Conservation (phyloP, 1,284 basidiomycete species). For the Rhodotorula mucilaginosa region DNA sequence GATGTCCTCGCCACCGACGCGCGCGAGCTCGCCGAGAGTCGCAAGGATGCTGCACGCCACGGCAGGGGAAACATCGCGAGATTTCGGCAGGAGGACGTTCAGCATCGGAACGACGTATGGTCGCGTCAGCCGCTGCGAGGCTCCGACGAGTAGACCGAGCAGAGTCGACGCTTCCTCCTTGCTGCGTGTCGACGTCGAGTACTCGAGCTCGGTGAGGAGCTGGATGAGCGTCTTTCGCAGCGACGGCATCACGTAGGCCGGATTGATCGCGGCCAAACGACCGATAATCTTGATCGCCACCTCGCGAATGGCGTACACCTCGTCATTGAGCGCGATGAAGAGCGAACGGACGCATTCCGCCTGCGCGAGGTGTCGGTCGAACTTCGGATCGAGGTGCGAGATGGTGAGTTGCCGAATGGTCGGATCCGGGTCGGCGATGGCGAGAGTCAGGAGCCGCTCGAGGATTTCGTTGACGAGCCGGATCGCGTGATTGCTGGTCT, state of each 20-base stretch:
- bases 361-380: conserved; percentile 97
- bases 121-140: conserved; percentile 90
- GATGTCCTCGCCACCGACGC: conserved; percentile 91
- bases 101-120: conserved; percentile 97
- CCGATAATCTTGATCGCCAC: conserved; percentile 90
- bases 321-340: conserved; percentile 97
- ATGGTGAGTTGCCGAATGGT: conserved; percentile 85
- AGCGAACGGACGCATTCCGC: conserved; percentile 95
- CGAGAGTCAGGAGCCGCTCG: conserved; percentile 93
- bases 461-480: conserved; percentile 97
- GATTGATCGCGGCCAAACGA: conserved; percentile 90
- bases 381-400: conserved; percentile 83
- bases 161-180: conserved; percentile 87
- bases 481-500: conserved; percentile 93
- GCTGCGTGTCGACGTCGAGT: conserved; percentile 81
- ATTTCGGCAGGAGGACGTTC: conserved; percentile 82
- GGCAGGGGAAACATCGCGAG: conserved; percentile 76
- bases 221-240: conserved; percentile 94
- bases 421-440: conserved; percentile 92
- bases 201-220: conserved; percentile 93
- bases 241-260: conserved; percentile 98
- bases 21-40: conserved; percentile 90
- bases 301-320: conserved; percentile 89
- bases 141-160: conserved; percentile 79
- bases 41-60: conserved; percentile 91